A percentile compares a stretch with the other conserved stretches of the same genome.
Conservation (phyloP, 768 basidiomycete genomes). For the Mycena floridula region DNA sequence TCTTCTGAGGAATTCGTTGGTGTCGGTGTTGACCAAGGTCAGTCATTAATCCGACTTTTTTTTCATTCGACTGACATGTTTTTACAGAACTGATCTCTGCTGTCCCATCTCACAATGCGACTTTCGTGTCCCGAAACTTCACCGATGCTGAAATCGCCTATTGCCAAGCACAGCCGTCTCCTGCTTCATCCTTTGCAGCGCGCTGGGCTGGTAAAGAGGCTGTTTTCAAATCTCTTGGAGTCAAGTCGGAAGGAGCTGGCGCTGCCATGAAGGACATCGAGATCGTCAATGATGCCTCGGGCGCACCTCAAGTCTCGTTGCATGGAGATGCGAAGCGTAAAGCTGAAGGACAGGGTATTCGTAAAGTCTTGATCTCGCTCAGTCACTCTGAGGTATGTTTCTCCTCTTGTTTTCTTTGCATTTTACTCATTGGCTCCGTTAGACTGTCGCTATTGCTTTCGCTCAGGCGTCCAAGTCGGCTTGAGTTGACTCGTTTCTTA, state of each 20-base stretch:
- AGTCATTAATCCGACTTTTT: constrained; percentile 14
- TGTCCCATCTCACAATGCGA: constrained; percentile 83
- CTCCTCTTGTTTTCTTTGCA: background rate
- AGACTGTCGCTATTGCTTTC: constrained; percentile 86
- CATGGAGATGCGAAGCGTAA: constrained; percentile 75
- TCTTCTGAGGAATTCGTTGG: constrained; percentile 50
- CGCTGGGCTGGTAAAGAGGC: constrained; percentile 99
- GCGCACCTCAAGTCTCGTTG: constrained; percentile 71
- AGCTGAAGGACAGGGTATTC: constrained; percentile 69
- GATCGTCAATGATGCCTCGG: constrained; percentile 74
- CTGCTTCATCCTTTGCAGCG: constrained; percentile 87
- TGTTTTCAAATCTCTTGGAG: constrained; percentile 91
- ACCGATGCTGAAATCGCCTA: constrained; percentile 84
- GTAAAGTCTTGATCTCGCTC: constrained; percentile 73
- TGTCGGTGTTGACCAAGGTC: constrained; percentile 88
- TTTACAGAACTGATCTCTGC: constrained; percentile 80
- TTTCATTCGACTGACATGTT: constrained; percentile 4
- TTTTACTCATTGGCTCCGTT: constrained; percentile 12
- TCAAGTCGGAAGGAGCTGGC: constrained; percentile 84
- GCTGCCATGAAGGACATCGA: constrained; percentile 98
- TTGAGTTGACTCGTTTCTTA: too few relatives aligned
- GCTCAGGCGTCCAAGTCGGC: constrained; percentile 60
- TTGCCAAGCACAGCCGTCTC: constrained; percentile 81
- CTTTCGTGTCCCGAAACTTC: constrained; percentile 89
- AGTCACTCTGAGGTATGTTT: constrained; percentile 85